Evolutionary conservation across 192 early-diverging fungal species (phyloP).

Genomic region (Linnemannia zychae): DNA sequence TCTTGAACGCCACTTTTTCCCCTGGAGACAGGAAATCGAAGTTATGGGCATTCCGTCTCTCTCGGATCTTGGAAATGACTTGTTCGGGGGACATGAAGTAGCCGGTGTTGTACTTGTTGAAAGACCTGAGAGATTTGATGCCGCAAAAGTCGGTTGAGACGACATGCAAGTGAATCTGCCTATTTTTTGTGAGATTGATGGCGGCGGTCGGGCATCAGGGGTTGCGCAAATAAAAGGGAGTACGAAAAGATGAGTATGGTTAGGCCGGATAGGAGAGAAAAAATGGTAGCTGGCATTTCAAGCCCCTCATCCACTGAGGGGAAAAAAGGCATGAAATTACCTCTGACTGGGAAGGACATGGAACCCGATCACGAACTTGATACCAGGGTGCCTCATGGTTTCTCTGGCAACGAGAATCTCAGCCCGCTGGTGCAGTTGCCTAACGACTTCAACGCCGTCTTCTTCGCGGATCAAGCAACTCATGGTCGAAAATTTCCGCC

Average conservation of each 20-base stretch:
- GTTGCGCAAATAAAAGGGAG: too few relatives aligned
- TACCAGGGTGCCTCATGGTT: neutral
- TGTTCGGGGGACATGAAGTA: neutral
- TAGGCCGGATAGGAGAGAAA: too few relatives aligned
- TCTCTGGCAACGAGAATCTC: neutral
- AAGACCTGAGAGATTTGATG: neutral
- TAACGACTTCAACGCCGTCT: neutral
- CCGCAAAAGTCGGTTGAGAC: neutral
- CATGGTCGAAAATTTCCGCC: neutral
- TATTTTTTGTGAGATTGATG: too few relatives aligned
- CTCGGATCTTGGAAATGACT: neutral
- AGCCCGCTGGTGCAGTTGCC: neutral
- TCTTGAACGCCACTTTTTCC: neutral
- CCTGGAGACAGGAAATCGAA: neutral
- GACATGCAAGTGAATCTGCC: neutral
- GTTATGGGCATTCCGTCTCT: neutral
- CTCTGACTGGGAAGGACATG: neutral
- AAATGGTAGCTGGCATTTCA: too few relatives aligned
- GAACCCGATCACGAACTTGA: neutral
- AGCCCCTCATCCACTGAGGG: too few relatives aligned
- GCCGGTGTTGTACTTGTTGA: neutral
- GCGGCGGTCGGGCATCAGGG: too few relatives aligned
- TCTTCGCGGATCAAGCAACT: neutral
- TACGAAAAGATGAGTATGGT: too few relatives aligned
- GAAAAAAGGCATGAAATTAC: too few relatives aligned